phyloP scores from a whole-genome alignment of 495 filamentous ascomycete species.

The Penicillium coprophilum region DNA sequence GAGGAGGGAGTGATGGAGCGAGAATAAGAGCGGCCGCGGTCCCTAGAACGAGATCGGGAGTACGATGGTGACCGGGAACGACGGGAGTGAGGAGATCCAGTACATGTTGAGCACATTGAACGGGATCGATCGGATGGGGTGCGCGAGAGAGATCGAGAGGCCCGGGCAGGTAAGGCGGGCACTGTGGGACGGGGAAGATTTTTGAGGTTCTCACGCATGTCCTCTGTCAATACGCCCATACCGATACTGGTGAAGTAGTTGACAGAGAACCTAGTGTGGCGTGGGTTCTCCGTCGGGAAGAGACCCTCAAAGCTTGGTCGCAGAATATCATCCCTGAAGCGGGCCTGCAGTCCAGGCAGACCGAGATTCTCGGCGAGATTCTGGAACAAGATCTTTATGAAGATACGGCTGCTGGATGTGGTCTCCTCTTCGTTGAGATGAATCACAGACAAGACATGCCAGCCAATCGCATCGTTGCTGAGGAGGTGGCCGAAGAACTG shows the following conservation, averaged over 20 bases:
- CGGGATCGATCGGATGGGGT: conserved; percentile 45
- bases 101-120: conserved; percentile 43
- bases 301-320: conserved; percentile 79
- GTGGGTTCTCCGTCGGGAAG: conserved; percentile 83
- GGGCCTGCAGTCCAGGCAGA: conserved; percentile 70
- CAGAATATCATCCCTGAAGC: conserved; percentile 73
- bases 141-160: conserved; percentile 38
- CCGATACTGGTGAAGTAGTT: conserved; percentile 99
- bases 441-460: conserved; percentile 82
- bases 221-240: conserved; percentile 90
- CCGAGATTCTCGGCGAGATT: conserved; percentile 86
- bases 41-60: conserved; percentile 41
- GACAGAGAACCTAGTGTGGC: conserved; percentile 93
- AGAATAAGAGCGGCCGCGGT: conserved; percentile 38
- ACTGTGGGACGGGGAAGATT: conserved; percentile 77
- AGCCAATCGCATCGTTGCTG: conserved; percentile 81
- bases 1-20: conserved; percentile 42
- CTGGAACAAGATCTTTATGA: conserved; percentile 96
- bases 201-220: conserved; percentile 87
- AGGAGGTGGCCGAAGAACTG: conserved; percentile 93
- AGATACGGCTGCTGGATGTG: conserved; percentile 91
- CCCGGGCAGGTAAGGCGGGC: conserved; percentile 58
- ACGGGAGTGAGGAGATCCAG: conserved; percentile 34
- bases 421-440: conserved; percentile 96
- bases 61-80: conserved; percentile 39